phyloP scores from a whole-genome alignment of 1,139 yeast species.

The Pneumocystis murina region DNA sequence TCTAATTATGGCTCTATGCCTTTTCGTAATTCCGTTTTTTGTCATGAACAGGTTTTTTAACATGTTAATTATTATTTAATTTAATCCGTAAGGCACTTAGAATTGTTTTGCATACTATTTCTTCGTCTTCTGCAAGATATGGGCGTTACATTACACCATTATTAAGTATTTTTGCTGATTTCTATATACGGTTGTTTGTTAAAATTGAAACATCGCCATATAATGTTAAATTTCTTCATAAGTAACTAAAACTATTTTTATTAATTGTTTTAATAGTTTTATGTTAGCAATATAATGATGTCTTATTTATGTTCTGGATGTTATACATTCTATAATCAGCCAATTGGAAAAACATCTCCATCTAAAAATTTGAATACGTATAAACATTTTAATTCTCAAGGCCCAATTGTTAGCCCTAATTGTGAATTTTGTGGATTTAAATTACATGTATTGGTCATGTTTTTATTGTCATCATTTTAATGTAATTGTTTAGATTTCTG shows the following conservation, averaged over 20 bases:
- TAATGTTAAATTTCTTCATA: slow-evolving; percentile 52
- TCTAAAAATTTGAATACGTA: slow-evolving; percentile 22
- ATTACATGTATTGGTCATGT: slow-evolving; percentile 31
- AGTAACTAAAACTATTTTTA: slow-evolving; percentile 3
- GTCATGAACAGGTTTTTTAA: slow-evolving; percentile 52
- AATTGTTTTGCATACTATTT: slow-evolving; percentile 60
- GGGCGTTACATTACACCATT: slow-evolving; percentile 78
- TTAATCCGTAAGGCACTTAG: slow-evolving; percentile 41
- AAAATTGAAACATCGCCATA: slow-evolving; percentile 63
- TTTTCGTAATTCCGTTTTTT: slow-evolving; percentile 52
- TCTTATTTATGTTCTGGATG: slow-evolving; percentile 83
- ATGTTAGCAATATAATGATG: slow-evolving; percentile 48
- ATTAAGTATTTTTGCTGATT: slow-evolving; percentile 72
- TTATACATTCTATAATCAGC: slow-evolving; percentile 55
- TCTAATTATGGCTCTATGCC: slow-evolving; percentile 91
- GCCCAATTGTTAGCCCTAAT: slow-evolving; percentile 38
- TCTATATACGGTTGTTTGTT: slow-evolving; percentile 75
- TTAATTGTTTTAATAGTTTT: neutral
- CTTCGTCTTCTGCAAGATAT: slow-evolving; percentile 76
- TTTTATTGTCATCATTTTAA: neutral
- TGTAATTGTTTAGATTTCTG: slow-evolving; percentile 37
- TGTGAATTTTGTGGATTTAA: slow-evolving; percentile 60
- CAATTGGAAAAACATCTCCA: slow-evolving; percentile 43
- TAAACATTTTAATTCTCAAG: slow-evolving; percentile 43
- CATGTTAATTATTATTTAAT: neutral